Evolutionary conservation across 768 basidiomycete genomes (phyloP), one percentile per base, ranked within the genome.

Genomic region (Hysterangium stoloniferum): DNA sequence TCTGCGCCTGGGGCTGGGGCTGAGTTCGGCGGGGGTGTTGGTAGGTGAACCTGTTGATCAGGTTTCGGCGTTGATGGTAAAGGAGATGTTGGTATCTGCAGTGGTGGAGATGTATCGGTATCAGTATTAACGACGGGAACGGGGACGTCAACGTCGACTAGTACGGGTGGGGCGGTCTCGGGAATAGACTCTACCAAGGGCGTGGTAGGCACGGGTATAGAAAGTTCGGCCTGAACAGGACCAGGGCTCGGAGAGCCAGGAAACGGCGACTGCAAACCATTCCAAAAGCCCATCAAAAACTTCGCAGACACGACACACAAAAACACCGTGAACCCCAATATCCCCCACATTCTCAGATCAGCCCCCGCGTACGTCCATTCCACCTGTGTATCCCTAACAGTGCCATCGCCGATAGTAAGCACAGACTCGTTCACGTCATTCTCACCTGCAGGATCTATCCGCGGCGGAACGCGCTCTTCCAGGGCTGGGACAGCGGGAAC

Each of bases 331-430:
- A 25, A 41, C 17, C 38, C 38, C 4, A 51, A 12, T 4, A 43
- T 9, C 4, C 49, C 40, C 49, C 49, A 51, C 29, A 22, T 51
- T 22, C 49, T 22, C 25, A 51, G 20, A 4, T 25, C 12, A 17
- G 31, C 32, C 19, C 43, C 49, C 17, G 15, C 29, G 28, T 45
- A 4, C 4, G 15, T 31, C 6, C 22, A 28, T 28, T 12, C 15
- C 11, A 7, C 6, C 12, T 29, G 9, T 19, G 2, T 32, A 48
- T 38, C 47, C 15, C 15, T 20, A 8, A 41, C 29, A 6, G 29
- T 7, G 25, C 29, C n/a, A n/a, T 31, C 38, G 49, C n/a, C 6
- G n/a, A 35, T 12, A 12, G 40, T 12, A 4, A 12, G 40, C 8
- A 41, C 28, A 4, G 49, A 51, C 6, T 51, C 38, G 19, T 51